phyloP scores from a whole-genome alignment of 345 rosid species.

The Eucalyptus marginata region DNA sequence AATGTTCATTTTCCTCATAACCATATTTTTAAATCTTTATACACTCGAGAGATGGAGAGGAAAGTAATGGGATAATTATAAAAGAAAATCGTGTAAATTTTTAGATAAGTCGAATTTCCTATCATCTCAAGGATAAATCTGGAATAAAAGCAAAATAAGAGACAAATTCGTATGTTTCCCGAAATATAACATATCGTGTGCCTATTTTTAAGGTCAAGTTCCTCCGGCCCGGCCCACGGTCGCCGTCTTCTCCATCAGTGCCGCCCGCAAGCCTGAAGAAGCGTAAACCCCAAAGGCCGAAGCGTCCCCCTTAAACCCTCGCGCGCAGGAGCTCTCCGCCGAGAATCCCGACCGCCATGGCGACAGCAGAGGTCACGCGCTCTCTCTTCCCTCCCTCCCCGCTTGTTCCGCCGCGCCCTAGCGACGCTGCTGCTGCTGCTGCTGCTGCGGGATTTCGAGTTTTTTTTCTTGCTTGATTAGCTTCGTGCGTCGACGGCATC shows the following conservation, averaged over 20 bases:
- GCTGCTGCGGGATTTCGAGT: neutral
- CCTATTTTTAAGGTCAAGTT: neutral
- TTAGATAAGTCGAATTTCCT: neutral
- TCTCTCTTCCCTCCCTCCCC: neutral
- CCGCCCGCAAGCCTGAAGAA: neutral
- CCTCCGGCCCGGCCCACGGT: neutral
- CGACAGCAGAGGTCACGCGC: neutral
- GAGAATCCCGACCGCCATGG: neutral
- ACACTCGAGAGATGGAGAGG: neutral
- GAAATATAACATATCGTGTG: accelerated
- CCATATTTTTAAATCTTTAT: neutral
- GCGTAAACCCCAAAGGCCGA: neutral
- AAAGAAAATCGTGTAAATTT: neutral
- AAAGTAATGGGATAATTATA: too few species aligned
- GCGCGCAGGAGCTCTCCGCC: neutral
- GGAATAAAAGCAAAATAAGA: neutral
- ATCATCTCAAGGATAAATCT: neutral
- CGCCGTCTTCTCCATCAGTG: neutral
- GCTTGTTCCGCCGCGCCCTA: neutral
- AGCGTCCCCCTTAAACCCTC: neutral
- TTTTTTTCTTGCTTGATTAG: neutral
- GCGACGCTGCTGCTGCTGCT: neutral
- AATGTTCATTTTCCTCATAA: neutral
- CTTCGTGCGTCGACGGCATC: neutral
- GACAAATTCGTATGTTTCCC: neutral